These are phyloP conservation scores for Chytridium lagenaria DNA, from an alignment of 371 early-diverging fungal species.

Conservation along the genomic window DNA sequence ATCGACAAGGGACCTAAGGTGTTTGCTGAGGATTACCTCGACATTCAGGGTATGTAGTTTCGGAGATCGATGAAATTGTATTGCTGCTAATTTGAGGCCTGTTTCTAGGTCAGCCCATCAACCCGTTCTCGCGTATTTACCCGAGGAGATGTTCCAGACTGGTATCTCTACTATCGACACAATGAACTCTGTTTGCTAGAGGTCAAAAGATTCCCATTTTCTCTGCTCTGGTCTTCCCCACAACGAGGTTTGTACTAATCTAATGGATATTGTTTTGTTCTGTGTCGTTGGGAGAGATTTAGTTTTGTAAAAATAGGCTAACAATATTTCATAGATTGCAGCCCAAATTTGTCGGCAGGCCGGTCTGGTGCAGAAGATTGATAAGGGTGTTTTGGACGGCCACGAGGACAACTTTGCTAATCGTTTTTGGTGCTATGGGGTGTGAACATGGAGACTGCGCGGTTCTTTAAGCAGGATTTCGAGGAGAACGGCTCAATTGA, in stretches of 20 bases:
- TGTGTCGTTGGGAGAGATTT: background rate
- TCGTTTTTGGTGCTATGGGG: constrained; percentile 99
- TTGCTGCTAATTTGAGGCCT: background rate
- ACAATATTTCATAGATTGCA: constrained; percentile 75
- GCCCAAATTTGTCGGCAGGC: constrained; percentile 99
- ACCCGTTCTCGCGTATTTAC: constrained; percentile 99
- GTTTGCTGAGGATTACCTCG: constrained; percentile 98
- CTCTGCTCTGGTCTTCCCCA: constrained; percentile 99
- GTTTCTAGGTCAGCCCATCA: constrained; percentile 91
- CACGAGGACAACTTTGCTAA: constrained; percentile 99
- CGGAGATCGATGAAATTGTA: background rate
- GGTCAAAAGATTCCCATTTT: constrained; percentile 99
- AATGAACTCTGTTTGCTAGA: constrained; percentile 99
- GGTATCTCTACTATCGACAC: constrained; percentile 99
- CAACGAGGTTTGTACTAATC: constrained; percentile 79
- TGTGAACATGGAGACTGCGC: constrained; percentile 99
- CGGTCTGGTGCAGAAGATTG: constrained; percentile 93
- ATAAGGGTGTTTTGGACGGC: constrained; percentile 95
- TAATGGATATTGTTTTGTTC: background rate
- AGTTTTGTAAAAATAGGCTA: background rate
- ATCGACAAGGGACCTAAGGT: constrained; percentile 99
- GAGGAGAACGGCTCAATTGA: constrained; percentile 99
- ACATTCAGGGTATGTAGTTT: constrained; percentile 84
- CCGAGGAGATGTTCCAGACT: constrained; percentile 99
- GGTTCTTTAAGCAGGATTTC: constrained; percentile 99